A percentile compares a stretch with the other conserved stretches of the same genome.
These are phyloP conservation scores for Fusarium redolens DNA, from an alignment of 2,329 filamentous ascomycete genomes.

Conservation along the genomic window DNA sequence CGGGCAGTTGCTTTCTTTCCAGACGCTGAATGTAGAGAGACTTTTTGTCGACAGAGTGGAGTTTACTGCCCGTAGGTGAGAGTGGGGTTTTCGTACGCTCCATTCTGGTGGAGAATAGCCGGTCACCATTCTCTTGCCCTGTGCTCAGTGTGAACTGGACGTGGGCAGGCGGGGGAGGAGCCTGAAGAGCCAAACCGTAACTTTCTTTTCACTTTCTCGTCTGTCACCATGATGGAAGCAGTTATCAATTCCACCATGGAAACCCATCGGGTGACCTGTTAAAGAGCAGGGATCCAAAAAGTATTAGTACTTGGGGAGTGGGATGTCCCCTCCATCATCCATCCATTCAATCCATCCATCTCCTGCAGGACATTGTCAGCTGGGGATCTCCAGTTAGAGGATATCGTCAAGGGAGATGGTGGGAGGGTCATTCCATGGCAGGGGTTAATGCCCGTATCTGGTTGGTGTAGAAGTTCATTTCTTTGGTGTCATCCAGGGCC, in stretches of 20 bases:
- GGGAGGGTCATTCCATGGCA: constrained; percentile 11
- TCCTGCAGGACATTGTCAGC: constrained; percentile 39
- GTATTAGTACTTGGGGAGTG: constrained; percentile 29
- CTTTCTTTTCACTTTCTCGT: background rate
- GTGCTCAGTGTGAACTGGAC: constrained; percentile 3
- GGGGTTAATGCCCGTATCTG: constrained; percentile 12
- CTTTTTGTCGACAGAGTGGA: constrained; percentile 38
- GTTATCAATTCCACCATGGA: background rate
- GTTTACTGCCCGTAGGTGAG: constrained; percentile 9
- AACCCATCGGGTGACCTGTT: background rate
- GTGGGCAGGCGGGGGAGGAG: constrained; percentile 13
- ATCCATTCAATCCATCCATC: background rate
- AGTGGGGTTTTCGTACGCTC: constrained; percentile 23
- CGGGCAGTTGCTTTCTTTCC: constrained; percentile 1
- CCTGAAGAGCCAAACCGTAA: constrained; percentile 9
- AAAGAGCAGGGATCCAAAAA: background rate
- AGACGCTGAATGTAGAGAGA: constrained; percentile 31
- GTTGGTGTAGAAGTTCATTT: constrained; percentile 16
- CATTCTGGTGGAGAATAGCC: constrained; percentile 9
- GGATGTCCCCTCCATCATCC: background rate
- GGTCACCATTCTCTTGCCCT: constrained; percentile 8
- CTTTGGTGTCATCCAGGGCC: background rate
- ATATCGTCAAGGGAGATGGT: constrained; percentile 7
- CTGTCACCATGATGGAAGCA: background rate
- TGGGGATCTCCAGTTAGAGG: constrained; percentile 17